Base-by-base conservation (phyloP, 1,284 basidiomycete species). In the Tylopilus orsonianus region DNA sequence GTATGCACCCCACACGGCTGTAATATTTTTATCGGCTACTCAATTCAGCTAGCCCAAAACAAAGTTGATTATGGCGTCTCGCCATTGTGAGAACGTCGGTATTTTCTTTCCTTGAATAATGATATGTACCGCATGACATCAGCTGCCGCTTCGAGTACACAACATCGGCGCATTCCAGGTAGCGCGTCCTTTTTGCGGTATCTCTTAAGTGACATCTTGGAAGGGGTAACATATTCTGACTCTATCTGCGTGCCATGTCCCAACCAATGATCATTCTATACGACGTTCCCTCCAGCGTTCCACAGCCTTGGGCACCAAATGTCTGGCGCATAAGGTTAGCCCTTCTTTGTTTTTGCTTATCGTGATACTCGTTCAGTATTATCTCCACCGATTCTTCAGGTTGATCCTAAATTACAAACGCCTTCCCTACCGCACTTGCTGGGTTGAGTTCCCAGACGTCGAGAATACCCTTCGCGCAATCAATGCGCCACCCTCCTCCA, bases 321-420 rank as follows among this genome's bases (percentile, higher is more conserved):
- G 80, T 85, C 26, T 87, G 85, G 85, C 73, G 83, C 32, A 74
- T 75, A 58, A 62, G 50, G 67, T 67, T 12, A 43, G 51, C 9
- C 19, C 30, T 22, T 18, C 8, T 33, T 6, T 3, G 47, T 56
- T 16, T 2, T 35, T 48, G 40, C 29, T 4, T 14, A 26, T 49
- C 33, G 22, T 30, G 5, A n/a, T 38, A 36, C 16, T 14, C 27
- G 16, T 37, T 56, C 27, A 33, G 40, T 3, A 35, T 36, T 26
- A 41, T 41, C 10, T 38, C 37, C n/a, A n/a, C 13, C 29, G 13
- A 9, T 30, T 30, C 29, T 36, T 18, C 53, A 87, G 85, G 37
- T 77, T 87, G 42, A 81, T 87, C 41, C 68, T 88, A 18, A 87
- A 88, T 59, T 87, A 77, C 60, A 87, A 88, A 59, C 75, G 81